Conservation (phyloP, 345 rosid genomes). For the Raphanus sativus region DNA sequence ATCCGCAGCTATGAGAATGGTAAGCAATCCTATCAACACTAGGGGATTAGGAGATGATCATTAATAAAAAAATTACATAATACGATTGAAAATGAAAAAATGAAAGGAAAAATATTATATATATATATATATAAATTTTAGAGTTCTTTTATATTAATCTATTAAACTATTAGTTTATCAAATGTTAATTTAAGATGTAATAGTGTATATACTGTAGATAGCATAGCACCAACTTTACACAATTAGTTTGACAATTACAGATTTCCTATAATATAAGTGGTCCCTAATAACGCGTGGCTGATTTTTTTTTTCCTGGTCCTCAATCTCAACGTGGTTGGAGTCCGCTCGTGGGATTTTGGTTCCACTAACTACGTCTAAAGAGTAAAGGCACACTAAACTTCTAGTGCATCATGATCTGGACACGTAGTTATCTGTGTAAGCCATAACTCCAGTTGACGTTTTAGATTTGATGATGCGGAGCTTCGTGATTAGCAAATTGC, state of each 20-base stretch:
- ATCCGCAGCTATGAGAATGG: too few relatives aligned
- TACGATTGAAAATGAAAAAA: too few relatives aligned
- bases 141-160: too few relatives aligned
- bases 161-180: too few relatives aligned
- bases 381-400: constrained; percentile 19
- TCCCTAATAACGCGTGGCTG: not conserved
- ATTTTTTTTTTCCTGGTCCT: not conserved
- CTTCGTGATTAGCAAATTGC: not conserved
- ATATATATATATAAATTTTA: too few relatives aligned
- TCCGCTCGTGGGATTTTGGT: constrained; percentile 17
- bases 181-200: not conserved
- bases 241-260: not conserved
- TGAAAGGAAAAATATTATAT: too few relatives aligned
- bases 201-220: not conserved
- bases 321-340: not conserved
- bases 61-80: too few relatives aligned
- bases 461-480: not conserved
- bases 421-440: too few relatives aligned
- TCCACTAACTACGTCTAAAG: constrained; percentile 22
- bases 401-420: not conserved
- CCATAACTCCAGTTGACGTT: constrained; percentile 16
- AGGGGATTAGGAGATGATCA: too few relatives aligned
- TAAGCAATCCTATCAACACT: too few relatives aligned
- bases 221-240: not conserved
- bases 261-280: not conserved